Evolutionary conservation across 2,329 filamentous ascomycete genomes (phyloP), one percentile per base, ranked within the genome.

Genomic region (Monosporascus sp.): DNA sequence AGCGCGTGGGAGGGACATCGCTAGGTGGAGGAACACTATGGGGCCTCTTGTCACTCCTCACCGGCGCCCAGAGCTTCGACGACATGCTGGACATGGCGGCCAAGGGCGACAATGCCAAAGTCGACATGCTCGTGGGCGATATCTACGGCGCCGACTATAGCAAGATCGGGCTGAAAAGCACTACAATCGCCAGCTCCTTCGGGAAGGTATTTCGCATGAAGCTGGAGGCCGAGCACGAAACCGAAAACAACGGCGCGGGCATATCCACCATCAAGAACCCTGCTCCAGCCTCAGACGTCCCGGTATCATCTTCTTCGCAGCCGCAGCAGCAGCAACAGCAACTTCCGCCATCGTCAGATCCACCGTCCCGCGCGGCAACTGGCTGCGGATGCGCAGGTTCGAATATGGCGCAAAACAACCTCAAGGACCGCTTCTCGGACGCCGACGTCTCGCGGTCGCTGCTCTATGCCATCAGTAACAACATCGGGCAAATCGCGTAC

Each of bases 181-280:
- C 87, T 5, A 93, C 94, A 9, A 99, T 99, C 64, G 94, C 94
- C 5, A 95, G 89, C 63, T 96, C 90, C 1, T 97, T 99, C 68
- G 94, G 94, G 53, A 97, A 97, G 68, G 93, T 99, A 9, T 95
- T 97, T 68, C 89, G 89, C 59, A 88, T 93, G 81, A 96, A 96
- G 76, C 82, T 87, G 54, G 84, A 91, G 61, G 91, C 89, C 7
- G 93, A 96, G 69, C 76, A 78, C 38, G 82, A 85, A 48, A 89
- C 89, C 5, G 89, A 94, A 70, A 89, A 93, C 62, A 82, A 80
- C 31, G 84, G 81, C 58, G 78, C 9, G 40, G 18, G 26, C 43
- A n/a, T 43, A 43, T 20, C n/a, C 40, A 43, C 18, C n/a, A 43
- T n/a, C 40, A 3, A 15, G 17, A 14, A 24, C 17, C 40, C 40